These are phyloP conservation scores for Rhodamnia rubescens DNA, from an alignment of 345 rosid species.

Conservation along the genomic window DNA sequence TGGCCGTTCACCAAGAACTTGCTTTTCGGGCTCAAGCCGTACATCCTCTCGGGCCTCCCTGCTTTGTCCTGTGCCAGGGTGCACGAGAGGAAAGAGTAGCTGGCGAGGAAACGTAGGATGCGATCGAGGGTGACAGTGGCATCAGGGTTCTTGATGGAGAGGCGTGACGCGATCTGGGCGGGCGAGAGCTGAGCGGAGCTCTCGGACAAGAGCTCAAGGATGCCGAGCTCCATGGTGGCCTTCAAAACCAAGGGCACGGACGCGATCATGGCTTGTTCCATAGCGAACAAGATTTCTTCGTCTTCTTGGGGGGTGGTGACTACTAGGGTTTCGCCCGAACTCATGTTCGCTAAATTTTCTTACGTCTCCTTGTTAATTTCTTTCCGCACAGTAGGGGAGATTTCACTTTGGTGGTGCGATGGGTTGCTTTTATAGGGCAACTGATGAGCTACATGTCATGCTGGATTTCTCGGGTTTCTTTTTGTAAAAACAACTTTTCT, in stretches of 20 bases:
- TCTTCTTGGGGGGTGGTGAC: not conserved
- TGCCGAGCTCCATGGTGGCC: slow-evolving; percentile 27
- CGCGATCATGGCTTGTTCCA: slow-evolving; percentile 7
- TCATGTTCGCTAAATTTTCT: not conserved
- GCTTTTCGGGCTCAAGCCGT: slow-evolving; percentile 19
- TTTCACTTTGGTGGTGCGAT: not conserved
- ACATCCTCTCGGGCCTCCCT: slow-evolving; percentile 7
- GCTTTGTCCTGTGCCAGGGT: not conserved
- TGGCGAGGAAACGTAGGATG: slow-evolving; percentile 34
- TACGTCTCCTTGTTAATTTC: not conserved
- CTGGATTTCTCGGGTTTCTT: not conserved
- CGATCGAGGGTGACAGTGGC: slow-evolving; percentile 25
- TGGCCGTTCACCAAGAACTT: slow-evolving; percentile 15
- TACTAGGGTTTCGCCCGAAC: not conserved
- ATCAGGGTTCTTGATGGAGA: slow-evolving; percentile 24
- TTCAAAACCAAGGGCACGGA: slow-evolving; percentile 28
- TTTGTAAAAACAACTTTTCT: not conserved
- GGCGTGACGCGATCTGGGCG: slow-evolving; percentile 14
- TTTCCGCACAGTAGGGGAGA: not conserved
- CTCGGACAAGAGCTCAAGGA: slow-evolving; percentile 22
- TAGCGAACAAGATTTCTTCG: slow-evolving; percentile 19
- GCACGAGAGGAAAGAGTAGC: slow-evolving; percentile 21
- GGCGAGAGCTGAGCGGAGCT: slow-evolving; percentile 17
- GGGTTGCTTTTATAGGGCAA: not conserved
- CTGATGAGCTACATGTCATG: not conserved